Evolutionary conservation across 2,329 filamentous ascomycete genomes (phyloP), one percentile per base, ranked within the genome.

Genomic region (Talaromyces albobiverticillius): DNA sequence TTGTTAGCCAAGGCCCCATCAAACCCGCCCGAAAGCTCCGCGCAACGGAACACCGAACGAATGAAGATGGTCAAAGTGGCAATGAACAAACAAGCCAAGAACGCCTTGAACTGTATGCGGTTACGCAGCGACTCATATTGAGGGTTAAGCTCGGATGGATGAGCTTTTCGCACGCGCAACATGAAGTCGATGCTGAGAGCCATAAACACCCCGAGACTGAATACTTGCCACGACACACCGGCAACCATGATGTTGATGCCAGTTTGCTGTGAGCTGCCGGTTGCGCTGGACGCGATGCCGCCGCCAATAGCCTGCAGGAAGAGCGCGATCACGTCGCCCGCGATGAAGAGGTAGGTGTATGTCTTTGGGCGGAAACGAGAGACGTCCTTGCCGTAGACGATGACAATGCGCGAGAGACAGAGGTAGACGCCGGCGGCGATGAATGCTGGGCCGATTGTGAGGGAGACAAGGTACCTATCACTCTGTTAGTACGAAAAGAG

Each of bases 181-280:
- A 70, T 70, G 62, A 82, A 86, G 62, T 84, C 79, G 53, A 66
- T 29, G 10, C 74, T 75, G 29, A 82, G 71, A 22, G 62, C 23
- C 46, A 80, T 77, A 73, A 87, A 88, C 53, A 78, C 65, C 40
- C 76, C 59, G 32, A 86, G 73, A 4, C 81, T 83, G 56, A 78
- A 68, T 41, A 86, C 84, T 62, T 88, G 84, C 64, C 81, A 82
- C 16, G 76, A 67, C 0, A 87, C 77, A 29, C 85, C 85, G 4
- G 82, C 82, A n/a, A 88, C 76, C 78, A 84, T 85, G 69, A 87
- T 79, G 63, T 86, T 73, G 58, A 80, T 77, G n/a, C 83, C 85
- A 1, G 70, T 58, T 13, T 71, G 60, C 14, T 64, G 64, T 5
- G 70, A 52, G 42, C 71, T 59, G 50, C 74, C 64, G 46, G 64